A percentile compares a stretch with the other conserved stretches of the same genome.
phyloP scores from a whole-genome alignment of 2,329 filamentous ascomycete species.

The Nothopassalora personata region DNA sequence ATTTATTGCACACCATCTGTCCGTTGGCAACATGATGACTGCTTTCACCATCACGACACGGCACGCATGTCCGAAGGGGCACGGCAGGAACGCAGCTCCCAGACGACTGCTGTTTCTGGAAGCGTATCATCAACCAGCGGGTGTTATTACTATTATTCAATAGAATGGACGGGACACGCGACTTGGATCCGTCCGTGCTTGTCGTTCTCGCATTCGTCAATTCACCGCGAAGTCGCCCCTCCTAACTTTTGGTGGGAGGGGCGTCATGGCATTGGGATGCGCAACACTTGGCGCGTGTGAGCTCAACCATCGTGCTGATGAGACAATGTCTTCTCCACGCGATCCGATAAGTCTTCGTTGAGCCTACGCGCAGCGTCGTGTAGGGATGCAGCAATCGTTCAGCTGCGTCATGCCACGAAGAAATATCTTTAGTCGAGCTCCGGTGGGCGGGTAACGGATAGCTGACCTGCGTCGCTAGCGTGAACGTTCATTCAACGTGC shows the following conservation, averaged over 20 bases:
- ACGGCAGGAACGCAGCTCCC: not conserved
- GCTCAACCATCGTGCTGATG: constrained; percentile 1
- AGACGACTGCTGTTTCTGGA: not conserved
- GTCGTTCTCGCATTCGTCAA: constrained; percentile 2
- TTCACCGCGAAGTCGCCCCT: too few species aligned
- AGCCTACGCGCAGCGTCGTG: constrained; percentile 1
- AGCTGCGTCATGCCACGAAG: constrained; percentile 3
- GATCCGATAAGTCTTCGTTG: constrained; percentile 7
- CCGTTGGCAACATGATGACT: not conserved
- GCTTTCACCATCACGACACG: not conserved
- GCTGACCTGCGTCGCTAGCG: too few species aligned
- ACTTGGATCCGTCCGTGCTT: not conserved
- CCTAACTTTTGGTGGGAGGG: not conserved
- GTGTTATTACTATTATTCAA: not conserved
- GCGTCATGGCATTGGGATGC: not conserved
- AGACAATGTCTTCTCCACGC: constrained; percentile 1
- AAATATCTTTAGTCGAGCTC: constrained; percentile 3
- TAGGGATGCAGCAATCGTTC: not conserved
- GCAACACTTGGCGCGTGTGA: not conserved
- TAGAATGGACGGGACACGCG: not conserved
- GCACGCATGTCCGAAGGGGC: not conserved
- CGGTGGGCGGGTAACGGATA: constrained; percentile 4
- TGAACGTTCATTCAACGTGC: too few species aligned
- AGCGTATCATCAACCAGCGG: not conserved
- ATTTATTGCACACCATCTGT: not conserved